A percentile compares a stretch with the other conserved stretches of the same genome.
Evolutionary conservation across 345 rosid species (phyloP).

Genomic region (Xanthoceras sorbifolium): DNA sequence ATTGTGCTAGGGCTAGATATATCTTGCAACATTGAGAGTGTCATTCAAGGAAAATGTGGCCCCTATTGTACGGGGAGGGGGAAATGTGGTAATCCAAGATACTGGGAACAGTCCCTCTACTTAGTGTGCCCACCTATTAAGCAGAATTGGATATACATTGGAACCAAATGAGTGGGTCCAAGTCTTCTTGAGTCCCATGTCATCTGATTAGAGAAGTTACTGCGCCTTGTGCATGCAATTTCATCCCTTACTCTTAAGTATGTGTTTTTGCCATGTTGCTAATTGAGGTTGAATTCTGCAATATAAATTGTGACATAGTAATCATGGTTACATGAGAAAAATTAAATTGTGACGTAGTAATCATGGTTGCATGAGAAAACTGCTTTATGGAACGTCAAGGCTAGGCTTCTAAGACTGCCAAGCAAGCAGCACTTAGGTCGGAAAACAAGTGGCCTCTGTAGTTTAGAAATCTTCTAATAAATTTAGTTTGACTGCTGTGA

Average conservation of each 20-base stretch:
- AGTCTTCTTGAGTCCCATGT: neutral
- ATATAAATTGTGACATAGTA: neutral
- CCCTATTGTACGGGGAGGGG: neutral
- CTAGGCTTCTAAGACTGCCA: neutral
- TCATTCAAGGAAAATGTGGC: neutral
- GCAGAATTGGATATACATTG: neutral
- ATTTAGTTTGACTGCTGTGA: neutral
- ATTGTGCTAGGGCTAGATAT: neutral
- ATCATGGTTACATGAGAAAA: neutral
- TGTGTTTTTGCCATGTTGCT: neutral
- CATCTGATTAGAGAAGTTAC: neutral
- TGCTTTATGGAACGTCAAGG: neutral
- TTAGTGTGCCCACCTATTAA: neutral
- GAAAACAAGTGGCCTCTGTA: neutral
- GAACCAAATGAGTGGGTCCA: neutral
- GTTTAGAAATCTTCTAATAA: neutral
- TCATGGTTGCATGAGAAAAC: neutral
- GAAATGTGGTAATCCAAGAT: neutral
- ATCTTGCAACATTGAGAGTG: neutral
- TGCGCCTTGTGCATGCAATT: neutral
- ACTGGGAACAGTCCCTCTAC: neutral
- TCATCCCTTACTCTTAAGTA: neutral
- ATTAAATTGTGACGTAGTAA: too few species aligned
- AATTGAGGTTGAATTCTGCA: neutral
- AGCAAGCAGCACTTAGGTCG: neutral